Base-by-base conservation (phyloP, 2,329 filamentous ascomycete genomes). In the Graphilbum fragrans region DNA sequence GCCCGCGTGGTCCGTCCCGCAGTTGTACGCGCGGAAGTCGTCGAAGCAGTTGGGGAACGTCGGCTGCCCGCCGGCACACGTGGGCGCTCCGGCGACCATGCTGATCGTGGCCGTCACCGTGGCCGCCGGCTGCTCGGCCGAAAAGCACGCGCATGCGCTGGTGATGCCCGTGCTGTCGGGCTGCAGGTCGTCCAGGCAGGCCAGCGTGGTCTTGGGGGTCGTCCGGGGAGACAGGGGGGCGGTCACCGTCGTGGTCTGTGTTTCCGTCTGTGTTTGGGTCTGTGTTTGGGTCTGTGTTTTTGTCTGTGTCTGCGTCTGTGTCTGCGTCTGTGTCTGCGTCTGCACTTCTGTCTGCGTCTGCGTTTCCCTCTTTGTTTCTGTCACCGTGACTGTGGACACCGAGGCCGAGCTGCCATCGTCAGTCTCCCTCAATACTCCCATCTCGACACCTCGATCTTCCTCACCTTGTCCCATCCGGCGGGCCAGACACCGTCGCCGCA, bases 1-100 rank as follows among this genome's bases (percentile, higher is more conserved):
- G 22, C 44, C 44, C 12, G 25, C 23, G 5, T 27, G 38, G 31
- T 45, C 41, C 12, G 41, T 41, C 19, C 41, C 44, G 38, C 44
- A 45, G 38, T 45, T 45, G 41, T 45, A 45, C 2, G 44, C 35
- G 36, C 43, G 44, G 36, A 45, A 45, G 18, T 45, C 44, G 27
- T 23, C 29, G 17, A 45, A 43, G 38, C 44, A 45, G 35, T 38
- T 37, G 12, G 44, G 44, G 16, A 45, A 45, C 16, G 44, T 45
- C 11, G 44, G 44, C 38, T 45, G 44, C 31, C 33, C 35, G 7
- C 35, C 38, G 3, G 41, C 29, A 18, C 44, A 45, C 7, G 41
- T 38, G 10, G 43, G 39, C 33, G 44, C 38, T 14, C 38, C 44
- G 9, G 35, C 16, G 5, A 23, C 16, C 9, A 19, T 32, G 6